Conservation (phyloP, 169 alveolate species). For the Besnoitia besnoiti region DNA sequence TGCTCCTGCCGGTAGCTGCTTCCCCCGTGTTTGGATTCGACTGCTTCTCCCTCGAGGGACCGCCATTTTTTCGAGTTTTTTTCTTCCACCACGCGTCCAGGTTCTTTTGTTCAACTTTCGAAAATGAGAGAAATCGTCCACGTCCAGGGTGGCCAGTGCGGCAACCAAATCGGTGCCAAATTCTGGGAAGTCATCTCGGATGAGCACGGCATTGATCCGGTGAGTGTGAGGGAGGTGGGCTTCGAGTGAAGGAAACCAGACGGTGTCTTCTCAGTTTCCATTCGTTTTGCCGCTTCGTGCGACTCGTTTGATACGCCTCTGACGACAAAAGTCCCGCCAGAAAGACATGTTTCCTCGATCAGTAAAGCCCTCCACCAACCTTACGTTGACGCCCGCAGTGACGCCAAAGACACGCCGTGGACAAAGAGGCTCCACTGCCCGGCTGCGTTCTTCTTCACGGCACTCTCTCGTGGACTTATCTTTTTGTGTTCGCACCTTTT, state of each 20-base stretch:
- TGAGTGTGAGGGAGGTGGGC: constrained; percentile 1
- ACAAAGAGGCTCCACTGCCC: no score
- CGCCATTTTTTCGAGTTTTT: not conserved
- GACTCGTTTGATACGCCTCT: no score
- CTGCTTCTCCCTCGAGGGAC: not conserved
- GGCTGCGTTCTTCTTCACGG: no score
- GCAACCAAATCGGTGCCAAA: constrained; percentile 98
- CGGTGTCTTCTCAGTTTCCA: not conserved
- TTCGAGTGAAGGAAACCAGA: not conserved
- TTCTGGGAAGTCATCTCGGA: constrained; percentile 99
- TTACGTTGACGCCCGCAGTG: no score
- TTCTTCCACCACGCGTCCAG: not conserved
- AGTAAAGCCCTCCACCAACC: no score
- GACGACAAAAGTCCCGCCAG: no score
- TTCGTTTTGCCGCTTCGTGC: not conserved
- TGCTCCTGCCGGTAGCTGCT: not conserved
- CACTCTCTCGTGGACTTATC: no score
- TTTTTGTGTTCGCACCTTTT: no score
- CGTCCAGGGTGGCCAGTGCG: constrained; percentile 99
- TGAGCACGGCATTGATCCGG: constrained; percentile 97
- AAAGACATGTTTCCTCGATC: no score
- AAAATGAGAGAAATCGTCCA: constrained; percentile 98
- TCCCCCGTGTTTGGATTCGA: not conserved
- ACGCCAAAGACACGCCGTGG: no score
- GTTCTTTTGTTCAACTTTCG: not conserved